A percentile compares a stretch with the other conserved stretches of the same genome.
These are phyloP conservation scores for Trametes coccinea DNA, from an alignment of 768 basidiomycete genomes.

Conservation along the genomic window DNA sequence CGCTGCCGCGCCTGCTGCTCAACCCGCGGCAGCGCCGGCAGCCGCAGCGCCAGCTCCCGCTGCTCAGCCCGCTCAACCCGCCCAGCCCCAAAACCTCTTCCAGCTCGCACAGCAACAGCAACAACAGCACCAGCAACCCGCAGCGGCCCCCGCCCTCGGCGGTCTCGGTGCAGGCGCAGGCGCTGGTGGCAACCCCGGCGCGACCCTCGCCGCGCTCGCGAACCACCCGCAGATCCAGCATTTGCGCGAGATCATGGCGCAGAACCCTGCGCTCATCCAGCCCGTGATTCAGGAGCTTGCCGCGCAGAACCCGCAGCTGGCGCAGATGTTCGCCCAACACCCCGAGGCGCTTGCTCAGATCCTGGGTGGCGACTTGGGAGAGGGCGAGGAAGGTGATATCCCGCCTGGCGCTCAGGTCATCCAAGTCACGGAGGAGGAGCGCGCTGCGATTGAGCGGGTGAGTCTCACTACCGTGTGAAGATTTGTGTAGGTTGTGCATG, in stretches of 20 bases:
- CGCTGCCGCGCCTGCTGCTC: conserved; percentile 37
- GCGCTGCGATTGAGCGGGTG: conserved; percentile 86
- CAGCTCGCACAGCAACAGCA: conserved; percentile 81
- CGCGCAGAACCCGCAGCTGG: conserved; percentile 70
- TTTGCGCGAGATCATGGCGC: conserved; percentile 66
- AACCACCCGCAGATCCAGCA: conserved; percentile 68
- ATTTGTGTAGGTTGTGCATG: conserved; percentile 2
- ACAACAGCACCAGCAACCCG: conserved; percentile 38
- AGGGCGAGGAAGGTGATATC: conserved; percentile 40
- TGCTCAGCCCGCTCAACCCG: conserved; percentile 34
- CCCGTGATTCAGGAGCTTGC: conserved; percentile 83
- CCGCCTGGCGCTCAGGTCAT: conserved; percentile 62
- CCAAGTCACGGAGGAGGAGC: conserved; percentile 83
- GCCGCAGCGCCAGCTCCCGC: conserved; percentile 31
- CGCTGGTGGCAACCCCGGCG: conserved; percentile 32
- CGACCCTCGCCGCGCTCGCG: conserved; percentile 51
- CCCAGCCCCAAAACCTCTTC: conserved; percentile 80
- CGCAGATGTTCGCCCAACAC: conserved; percentile 64
- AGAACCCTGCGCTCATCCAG: conserved; percentile 81
- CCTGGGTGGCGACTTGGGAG: conserved; percentile 50
- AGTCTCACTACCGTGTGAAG: conserved; percentile 31
- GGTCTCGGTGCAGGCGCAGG: conserved; percentile 36
- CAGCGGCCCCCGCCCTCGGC: conserved; percentile 33
- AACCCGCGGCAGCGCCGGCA: conserved; percentile 34
- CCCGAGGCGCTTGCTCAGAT: conserved; percentile 69